Evolutionary conservation across 192 early-diverging fungal genomes (phyloP), one percentile per base, ranked within the genome.

Genomic region (Borealophlyctis nickersoniae): DNA sequence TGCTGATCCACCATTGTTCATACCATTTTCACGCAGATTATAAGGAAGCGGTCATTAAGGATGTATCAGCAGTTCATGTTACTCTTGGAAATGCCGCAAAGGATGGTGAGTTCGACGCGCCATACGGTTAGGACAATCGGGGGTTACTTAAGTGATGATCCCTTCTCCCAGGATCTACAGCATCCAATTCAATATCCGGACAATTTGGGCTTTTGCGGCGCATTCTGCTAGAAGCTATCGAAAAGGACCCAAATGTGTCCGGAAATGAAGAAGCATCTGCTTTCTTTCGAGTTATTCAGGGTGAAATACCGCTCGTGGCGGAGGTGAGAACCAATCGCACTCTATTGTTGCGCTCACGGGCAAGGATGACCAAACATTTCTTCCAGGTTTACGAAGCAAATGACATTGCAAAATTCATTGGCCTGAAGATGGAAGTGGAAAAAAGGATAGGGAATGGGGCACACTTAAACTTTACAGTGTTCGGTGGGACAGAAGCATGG

Each of bases 401-500:
- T 57, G 75, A 90, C 67, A 91, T 91, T 48, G 73, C 82, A n/a
- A 76, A 80, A 11, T 7, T 91, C 2, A 74, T 91, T n/a, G 74
- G 63, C 3, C 61, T 89, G 11, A 87, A 90, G 72, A 49, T 75
- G 51, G 60, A 72, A 0, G 54, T 85, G 4, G 67, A 73, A 30
- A 11, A 36, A 3, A 24, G 19, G 14, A 19, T 4, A n/a, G 4
- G 23, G 5, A 35, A 4, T n/a, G 7, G 28, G 13, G 80, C 76
- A 2, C 66, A 76, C 9, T 31, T 76, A 31, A 63, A 63, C 36
- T n/a, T 86, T 19, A 73, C 81, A 2, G 73, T 92, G 22, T 56
- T 87, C 23, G 83, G 88, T 49, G 88, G 86, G n/a, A 68, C 72
- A 2, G 90, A 91, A 67, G 83, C 90, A 19, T 79, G 82, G 70